Percentiles rank a stretch among this genome's conserved stretches.
These are phyloP conservation scores for Pythium phragmiticola DNA, from an alignment of 352 stramenopile species.

Conservation along the genomic window DNA sequence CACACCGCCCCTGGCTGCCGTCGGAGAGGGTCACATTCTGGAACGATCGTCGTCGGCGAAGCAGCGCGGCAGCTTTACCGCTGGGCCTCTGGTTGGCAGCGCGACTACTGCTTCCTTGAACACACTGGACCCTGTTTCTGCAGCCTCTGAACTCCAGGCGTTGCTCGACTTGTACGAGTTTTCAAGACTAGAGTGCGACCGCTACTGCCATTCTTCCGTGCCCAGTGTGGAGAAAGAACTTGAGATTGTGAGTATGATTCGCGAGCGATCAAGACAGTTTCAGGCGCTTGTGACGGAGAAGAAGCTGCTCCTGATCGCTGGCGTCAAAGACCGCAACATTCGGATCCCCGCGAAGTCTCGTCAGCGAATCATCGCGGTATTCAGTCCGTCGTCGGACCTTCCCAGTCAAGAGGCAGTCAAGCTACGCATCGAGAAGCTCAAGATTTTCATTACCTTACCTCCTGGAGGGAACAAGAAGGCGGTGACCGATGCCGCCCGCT, in stretches of 20 bases:
- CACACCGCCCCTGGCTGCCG: constrained; percentile 19
- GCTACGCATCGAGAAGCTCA: constrained; percentile 81
- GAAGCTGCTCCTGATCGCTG: constrained; percentile 59
- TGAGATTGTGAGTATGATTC: constrained; percentile 78
- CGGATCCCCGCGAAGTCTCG: constrained; percentile 75
- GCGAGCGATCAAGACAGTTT: constrained; percentile 66
- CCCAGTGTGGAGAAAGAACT: constrained; percentile 68
- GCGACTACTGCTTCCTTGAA: neutral
- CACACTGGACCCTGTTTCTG: constrained; percentile 8
- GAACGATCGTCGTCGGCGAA: constrained; percentile 11
- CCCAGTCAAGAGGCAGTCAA: constrained; percentile 51
- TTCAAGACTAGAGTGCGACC: constrained; percentile 67
- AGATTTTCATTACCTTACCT: constrained; percentile 85
- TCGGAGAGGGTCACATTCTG: constrained; percentile 5
- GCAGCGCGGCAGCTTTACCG: constrained; percentile 21
- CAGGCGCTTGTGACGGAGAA: constrained; percentile 68
- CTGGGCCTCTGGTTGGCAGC: neutral
- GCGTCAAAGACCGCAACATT: constrained; percentile 74
- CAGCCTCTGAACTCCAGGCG: constrained; percentile 38
- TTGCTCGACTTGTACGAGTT: constrained; percentile 69
- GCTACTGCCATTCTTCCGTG: constrained; percentile 63
- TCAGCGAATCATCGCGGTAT: constrained; percentile 78
- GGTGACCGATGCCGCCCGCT: constrained; percentile 50
- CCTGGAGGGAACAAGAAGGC: constrained; percentile 85
- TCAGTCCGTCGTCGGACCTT: constrained; percentile 53